Evolutionary conservation across 306 rosid genomes (phyloP).

Genomic region (Dicorynia guianensis): DNA sequence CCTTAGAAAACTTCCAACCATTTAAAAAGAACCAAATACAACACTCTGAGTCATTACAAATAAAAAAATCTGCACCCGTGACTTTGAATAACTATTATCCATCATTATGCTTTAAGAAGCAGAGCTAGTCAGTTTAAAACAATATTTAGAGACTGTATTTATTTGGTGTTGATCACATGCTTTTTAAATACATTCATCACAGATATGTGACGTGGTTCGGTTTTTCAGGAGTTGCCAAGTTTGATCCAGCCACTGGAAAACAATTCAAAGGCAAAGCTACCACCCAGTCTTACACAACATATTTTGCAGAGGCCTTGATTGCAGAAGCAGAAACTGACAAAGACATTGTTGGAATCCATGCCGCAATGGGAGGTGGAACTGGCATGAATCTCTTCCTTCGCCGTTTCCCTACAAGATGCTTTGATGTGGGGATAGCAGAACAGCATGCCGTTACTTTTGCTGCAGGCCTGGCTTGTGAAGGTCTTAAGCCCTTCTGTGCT

Average conservation of each 20-base stretch:
- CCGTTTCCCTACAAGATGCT: slow-evolving; percentile 90
- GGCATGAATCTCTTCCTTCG: slow-evolving; percentile 94
- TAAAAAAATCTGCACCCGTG: slow-evolving; percentile 10
- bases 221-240: slow-evolving; percentile 84
- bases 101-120: slow-evolving; percentile 30
- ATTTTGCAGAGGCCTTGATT: slow-evolving; percentile 94
- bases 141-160: not conserved
- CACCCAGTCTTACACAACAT: slow-evolving; percentile 90
- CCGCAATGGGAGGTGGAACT: slow-evolving; percentile 99
- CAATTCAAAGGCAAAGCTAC: slow-evolving; percentile 73
- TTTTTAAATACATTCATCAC: slow-evolving; percentile 30
- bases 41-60: not conserved
- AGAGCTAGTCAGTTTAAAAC: slow-evolving; percentile 11
- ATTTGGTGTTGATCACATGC: not conserved
- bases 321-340: slow-evolving; percentile 95
- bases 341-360: slow-evolving; percentile 87
- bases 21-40: not conserved
- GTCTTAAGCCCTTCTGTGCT: slow-evolving; percentile 90
- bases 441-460: slow-evolving; percentile 99
- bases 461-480: slow-evolving; percentile 95
- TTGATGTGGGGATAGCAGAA: slow-evolving; percentile 97
- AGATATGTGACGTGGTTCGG: slow-evolving; percentile 31
- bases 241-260: slow-evolving; percentile 91
- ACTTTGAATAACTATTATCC: slow-evolving; percentile 11
- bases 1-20: too few species aligned